Percentiles rank a stretch among this genome's conserved stretches.
These are phyloP conservation scores for Quercus alba DNA, from an alignment of 306 rosid genomes.

Conservation along the genomic window DNA sequence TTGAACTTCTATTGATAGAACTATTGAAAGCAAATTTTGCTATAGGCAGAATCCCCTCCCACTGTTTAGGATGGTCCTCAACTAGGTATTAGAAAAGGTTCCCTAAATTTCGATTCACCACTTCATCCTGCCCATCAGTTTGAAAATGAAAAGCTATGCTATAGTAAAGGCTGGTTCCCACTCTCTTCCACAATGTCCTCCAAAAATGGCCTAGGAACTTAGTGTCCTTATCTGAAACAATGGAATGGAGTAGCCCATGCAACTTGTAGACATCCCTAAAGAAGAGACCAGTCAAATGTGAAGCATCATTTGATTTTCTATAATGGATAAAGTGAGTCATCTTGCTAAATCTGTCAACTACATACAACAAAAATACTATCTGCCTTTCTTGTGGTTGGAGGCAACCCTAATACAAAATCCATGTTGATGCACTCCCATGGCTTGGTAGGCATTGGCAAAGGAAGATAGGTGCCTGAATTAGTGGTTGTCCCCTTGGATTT, in stretches of 20 bases:
- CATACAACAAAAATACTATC: neutral
- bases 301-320: neutral
- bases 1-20: too few species aligned
- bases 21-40: too few species aligned
- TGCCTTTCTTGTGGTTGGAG: neutral
- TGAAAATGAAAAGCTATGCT: too few species aligned
- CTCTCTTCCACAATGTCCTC: too few species aligned
- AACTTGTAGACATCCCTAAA: neutral
- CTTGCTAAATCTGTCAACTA: neutral
- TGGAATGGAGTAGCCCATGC: neutral
- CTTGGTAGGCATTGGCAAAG: neutral
- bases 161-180: neutral
- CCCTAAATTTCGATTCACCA: too few species aligned
- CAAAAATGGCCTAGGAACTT: too few species aligned
- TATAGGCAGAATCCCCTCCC: too few species aligned
- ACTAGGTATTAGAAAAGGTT: too few species aligned
- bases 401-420: neutral
- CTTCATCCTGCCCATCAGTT: too few species aligned
- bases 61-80: too few species aligned
- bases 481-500: neutral
- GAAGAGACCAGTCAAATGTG: neutral
- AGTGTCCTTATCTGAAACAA: neutral
- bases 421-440: neutral
- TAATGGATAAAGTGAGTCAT: neutral
- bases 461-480: neutral